Evolutionary conservation across 306 rosid genomes (phyloP).

Genomic region (Canavalia ensiformis): DNA sequence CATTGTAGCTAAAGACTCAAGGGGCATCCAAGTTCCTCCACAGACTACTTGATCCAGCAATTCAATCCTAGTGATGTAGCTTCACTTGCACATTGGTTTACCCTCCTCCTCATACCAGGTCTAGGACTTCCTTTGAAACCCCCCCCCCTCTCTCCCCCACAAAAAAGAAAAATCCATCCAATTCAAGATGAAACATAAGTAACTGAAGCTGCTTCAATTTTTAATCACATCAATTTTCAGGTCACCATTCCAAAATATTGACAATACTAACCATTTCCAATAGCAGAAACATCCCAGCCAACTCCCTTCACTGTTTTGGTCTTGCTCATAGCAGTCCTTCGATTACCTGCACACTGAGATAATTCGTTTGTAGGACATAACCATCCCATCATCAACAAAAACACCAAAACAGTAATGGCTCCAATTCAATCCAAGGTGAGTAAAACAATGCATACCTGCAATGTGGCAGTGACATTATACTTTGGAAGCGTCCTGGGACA

Average conservation of each 20-base stretch:
- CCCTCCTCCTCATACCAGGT: neutral
- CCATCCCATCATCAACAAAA: constrained; percentile 35
- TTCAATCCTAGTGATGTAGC: neutral
- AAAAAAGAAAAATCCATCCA: neutral
- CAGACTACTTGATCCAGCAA: neutral
- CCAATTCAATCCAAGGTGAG: constrained; percentile 20
- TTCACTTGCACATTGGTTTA: neutral
- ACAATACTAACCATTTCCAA: constrained; percentile 83
- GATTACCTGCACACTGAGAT: constrained; percentile 90
- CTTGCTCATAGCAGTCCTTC: constrained; percentile 97
- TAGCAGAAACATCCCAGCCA: constrained; percentile 96
- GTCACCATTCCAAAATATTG: constrained; percentile 18
- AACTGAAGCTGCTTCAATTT: constrained; percentile 30
- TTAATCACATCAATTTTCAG: constrained; percentile 17
- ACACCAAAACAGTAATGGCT: neutral
- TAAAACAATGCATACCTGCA: constrained; percentile 69
- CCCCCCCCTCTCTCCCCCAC: neutral
- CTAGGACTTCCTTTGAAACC: neutral
- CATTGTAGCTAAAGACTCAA: constrained; percentile 30
- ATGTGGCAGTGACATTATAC: constrained; percentile 79
- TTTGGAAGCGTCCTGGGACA: constrained; percentile 85
- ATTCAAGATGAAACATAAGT: constrained; percentile 17
- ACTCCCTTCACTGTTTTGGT: constrained; percentile 82
- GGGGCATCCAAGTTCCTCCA: constrained; percentile 18
- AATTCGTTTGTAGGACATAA: constrained; percentile 26